Conservation (phyloP, 2,329 filamentous ascomycete genomes). For the Diaporthe capsici region DNA sequence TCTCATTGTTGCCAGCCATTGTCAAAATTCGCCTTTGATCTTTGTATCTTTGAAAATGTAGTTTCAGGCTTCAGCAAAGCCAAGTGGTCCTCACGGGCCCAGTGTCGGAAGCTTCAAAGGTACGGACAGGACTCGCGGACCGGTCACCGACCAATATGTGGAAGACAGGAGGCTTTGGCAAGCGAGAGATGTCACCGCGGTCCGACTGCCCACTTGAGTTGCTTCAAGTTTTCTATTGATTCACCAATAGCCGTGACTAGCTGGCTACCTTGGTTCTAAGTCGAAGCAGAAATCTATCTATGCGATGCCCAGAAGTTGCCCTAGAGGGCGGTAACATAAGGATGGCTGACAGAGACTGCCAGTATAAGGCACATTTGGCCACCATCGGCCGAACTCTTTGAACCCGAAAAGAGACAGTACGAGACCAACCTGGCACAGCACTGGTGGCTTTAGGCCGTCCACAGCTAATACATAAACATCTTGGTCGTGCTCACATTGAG, state of each 20-base stretch:
- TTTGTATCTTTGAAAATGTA: too few species aligned
- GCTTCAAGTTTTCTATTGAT: not conserved
- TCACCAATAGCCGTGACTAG: not conserved
- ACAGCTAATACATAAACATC: constrained; percentile 37
- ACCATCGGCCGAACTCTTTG: not conserved
- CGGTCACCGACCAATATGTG: not conserved
- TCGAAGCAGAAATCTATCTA: not conserved
- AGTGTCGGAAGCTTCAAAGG: not conserved
- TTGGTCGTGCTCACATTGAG: constrained; percentile 74
- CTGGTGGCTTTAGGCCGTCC: not conserved
- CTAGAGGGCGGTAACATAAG: not conserved
- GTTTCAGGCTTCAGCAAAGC: not conserved
- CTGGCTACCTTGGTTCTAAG: not conserved
- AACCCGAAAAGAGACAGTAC: not conserved
- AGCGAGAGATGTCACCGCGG: not conserved
- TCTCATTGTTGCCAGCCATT: not conserved
- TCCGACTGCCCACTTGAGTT: not conserved
- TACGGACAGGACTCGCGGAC: not conserved
- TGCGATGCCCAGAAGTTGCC: not conserved
- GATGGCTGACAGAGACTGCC: too few species aligned
- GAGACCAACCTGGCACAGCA: not conserved
- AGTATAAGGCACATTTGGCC: not conserved
- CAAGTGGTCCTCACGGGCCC: not conserved
- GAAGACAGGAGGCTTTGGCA: not conserved
- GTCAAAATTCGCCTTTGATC: not conserved